Evolutionary conservation across 306 rosid species (phyloP).

Genomic region (Begonia masoniana): DNA sequence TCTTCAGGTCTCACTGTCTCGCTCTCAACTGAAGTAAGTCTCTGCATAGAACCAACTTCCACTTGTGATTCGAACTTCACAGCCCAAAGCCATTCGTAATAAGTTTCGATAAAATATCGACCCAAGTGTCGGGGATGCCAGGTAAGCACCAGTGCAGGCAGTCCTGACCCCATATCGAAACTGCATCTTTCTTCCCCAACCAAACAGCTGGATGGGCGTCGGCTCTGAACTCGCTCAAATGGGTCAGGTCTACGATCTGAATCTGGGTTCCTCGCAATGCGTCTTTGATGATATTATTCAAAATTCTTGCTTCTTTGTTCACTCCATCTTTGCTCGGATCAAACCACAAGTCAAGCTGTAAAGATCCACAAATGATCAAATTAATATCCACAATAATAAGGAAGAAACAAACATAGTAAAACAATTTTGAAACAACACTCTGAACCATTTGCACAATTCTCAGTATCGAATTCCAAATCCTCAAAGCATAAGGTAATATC

Average conservation of each 20-base stretch:
- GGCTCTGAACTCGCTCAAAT: constrained; percentile 70
- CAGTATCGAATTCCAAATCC: background rate
- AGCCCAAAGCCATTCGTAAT: constrained; percentile 8
- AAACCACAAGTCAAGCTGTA: constrained; percentile 81
- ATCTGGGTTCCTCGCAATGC: constrained; percentile 41
- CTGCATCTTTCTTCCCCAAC: constrained; percentile 85
- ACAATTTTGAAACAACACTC: too few relatives aligned
- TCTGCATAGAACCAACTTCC: too few relatives aligned
- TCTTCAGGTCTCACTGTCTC: too few relatives aligned
- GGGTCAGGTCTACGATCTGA: constrained; percentile 50
- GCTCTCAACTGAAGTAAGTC: too few relatives aligned
- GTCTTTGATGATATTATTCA: constrained; percentile 49
- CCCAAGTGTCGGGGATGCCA: constrained; percentile 86
- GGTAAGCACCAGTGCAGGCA: constrained; percentile 98
- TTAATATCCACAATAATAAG: too few relatives aligned
- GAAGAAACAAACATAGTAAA: too few relatives aligned
- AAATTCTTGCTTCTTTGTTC: constrained; percentile 61
- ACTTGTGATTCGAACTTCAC: too few relatives aligned
- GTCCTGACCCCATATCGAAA: constrained; percentile 79
- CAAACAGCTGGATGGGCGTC: constrained; percentile 89
- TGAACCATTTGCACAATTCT: background rate
- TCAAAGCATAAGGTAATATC: too few relatives aligned
- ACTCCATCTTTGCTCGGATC: constrained; percentile 74
- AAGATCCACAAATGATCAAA: background rate
- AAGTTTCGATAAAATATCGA: constrained; percentile 54